phyloP scores from a whole-genome alignment of 805 yeast species.

The Yamadazyma takamatsuzukensis region DNA sequence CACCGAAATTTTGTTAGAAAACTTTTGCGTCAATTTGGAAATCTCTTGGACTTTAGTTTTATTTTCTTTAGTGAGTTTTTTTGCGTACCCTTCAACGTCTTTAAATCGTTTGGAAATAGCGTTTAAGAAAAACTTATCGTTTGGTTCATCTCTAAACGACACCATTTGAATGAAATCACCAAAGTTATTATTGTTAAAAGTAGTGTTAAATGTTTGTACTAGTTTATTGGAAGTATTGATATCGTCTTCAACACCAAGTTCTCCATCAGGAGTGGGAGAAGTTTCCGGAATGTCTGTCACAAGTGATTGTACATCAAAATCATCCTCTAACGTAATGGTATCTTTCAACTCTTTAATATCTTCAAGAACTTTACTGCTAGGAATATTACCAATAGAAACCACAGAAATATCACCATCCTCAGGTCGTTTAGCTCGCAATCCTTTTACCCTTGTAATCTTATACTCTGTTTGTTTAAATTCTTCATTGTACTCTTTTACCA shows the following conservation, averaged over 20 bases:
- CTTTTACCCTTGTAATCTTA: constrained; percentile 74
- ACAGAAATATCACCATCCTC: constrained; percentile 25
- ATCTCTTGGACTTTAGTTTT: constrained; percentile 48
- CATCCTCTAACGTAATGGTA: constrained; percentile 15
- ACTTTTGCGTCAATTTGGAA: constrained; percentile 28
- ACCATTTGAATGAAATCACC: constrained; percentile 18
- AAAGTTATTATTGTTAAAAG: constrained; percentile 16
- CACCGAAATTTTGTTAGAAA: constrained; percentile 58
- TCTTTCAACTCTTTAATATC: constrained; percentile 35
- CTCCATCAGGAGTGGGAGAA: constrained; percentile 1
- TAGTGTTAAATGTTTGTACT: constrained; percentile 14
- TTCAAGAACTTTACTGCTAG: constrained; percentile 38
- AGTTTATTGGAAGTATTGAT: constrained; percentile 11
- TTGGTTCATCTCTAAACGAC: constrained; percentile 21
- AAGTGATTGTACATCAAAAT: constrained; percentile 8
- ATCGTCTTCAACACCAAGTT: constrained; percentile 6
- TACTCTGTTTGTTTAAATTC: constrained; percentile 26
- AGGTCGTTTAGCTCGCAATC: constrained; percentile 51
- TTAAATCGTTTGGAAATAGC: constrained; percentile 69
- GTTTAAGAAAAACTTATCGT: constrained; percentile 30
- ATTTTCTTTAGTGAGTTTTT: constrained; percentile 74
- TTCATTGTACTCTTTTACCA: constrained; percentile 39
- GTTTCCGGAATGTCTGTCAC: constrained; percentile 10
- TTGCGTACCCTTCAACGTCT: constrained; percentile 88
- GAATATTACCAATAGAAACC: constrained; percentile 25